Evolutionary conservation across 2,329 filamentous ascomycete species (phyloP).

Genomic region (Alternaria brassicae): DNA sequence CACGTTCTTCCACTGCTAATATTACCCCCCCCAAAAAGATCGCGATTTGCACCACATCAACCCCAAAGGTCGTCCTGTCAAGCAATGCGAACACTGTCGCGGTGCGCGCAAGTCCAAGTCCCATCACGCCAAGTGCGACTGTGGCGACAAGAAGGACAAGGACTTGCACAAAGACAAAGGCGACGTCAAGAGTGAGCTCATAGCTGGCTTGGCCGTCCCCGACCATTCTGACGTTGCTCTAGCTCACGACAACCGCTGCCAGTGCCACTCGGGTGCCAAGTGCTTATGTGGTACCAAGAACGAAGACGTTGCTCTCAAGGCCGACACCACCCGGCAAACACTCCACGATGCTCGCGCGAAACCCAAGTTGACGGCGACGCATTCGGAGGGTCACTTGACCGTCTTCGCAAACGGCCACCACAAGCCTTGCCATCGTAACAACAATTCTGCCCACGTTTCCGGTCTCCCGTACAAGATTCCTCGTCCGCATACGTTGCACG

Average conservation of each 20-base stretch:
- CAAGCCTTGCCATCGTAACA: constrained; percentile 69
- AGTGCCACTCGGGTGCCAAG: constrained; percentile 65
- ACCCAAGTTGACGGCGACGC: constrained; percentile 63
- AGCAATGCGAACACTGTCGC: constrained; percentile 97
- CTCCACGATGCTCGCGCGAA: constrained; percentile 58
- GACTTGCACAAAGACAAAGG: constrained; percentile 57
- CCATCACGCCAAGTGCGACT: constrained; percentile 95
- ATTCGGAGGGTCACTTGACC: constrained; percentile 66
- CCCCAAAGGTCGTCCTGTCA: constrained; percentile 96
- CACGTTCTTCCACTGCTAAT: constrained; percentile 25
- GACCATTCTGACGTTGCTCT: constrained; percentile 41
- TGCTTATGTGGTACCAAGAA: constrained; percentile 67
- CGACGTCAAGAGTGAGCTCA: constrained; percentile 49
- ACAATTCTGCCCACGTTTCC: constrained; percentile 68
- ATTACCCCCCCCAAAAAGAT: constrained; percentile 67
- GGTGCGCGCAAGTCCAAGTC: constrained; percentile 94
- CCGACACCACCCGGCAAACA: constrained; percentile 55
- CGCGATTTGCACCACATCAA: constrained; percentile 93
- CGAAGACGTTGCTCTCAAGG: constrained; percentile 58
- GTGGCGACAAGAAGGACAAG: constrained; percentile 84
- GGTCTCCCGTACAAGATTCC: constrained; percentile 70
- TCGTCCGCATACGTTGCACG: constrained; percentile 49
- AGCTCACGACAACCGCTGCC: constrained; percentile 54
- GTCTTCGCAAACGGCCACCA: constrained; percentile 70
- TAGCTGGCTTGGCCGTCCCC: constrained; percentile 40